Base-by-base conservation (phyloP, 1,284 basidiomycete genomes). In the Omphalotus olearius region DNA sequence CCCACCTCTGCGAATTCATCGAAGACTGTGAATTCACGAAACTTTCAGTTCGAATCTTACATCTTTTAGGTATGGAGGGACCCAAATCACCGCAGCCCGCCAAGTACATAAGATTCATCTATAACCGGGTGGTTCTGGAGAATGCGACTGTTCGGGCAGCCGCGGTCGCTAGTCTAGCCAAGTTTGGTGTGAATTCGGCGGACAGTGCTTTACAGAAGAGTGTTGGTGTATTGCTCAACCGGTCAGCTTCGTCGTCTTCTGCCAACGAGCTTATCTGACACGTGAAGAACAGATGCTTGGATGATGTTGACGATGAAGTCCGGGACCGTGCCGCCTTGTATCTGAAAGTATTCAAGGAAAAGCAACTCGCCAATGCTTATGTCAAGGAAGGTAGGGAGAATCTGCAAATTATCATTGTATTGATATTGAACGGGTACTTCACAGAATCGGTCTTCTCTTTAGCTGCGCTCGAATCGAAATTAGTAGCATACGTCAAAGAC, bases 21-120 rank as follows among this genome's bases (percentile, higher is more conserved):
- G 97, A 99, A 72, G 97, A 99, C 68, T 99, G 97, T 79, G 97
- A 99, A 70, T 99, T 99, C 68, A 98, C 96, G 39, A 99, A 99
- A 72, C 84, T 99, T 45, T 98, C 93, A 25, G 97, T 99, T 54
- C 88, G 97, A 46, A 93, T 99, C 62, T 79, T 99, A 35, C 91
- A 99, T 66, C 72, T 99, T 36, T 85, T 99, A 43, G 97, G 97
- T 45, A 80, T 94, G 51, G 97, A 99, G 69, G 97, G 97, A 9
- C 97, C 97, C 45, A 93, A 93, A 68, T 90, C 94, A 47, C 85
- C 88, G 17, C 91, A 98, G 67, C 97, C 97, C 9, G 89, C 94
- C 50, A 99, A 98, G 72, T 99, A 96, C 70, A 99, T 99, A 65
- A 90, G 97, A 44, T 99, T 96, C 76, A 99, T 99, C 65, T 99